Evolutionary conservation across 331 rosid species (phyloP).

Genomic region (Malus hybrid): DNA sequence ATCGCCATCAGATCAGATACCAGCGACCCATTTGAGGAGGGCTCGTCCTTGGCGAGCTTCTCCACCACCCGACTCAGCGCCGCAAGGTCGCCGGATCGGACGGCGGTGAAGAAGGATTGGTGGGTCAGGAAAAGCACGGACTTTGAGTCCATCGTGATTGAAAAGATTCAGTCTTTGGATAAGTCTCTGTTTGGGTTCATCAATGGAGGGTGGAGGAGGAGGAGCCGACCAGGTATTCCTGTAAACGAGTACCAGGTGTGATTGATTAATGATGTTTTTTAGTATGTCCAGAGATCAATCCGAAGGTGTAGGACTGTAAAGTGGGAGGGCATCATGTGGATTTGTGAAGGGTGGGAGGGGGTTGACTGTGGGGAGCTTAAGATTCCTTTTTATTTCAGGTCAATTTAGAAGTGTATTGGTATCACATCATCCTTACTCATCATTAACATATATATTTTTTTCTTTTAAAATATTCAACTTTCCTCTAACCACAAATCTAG

Average conservation of each 20-base stretch:
- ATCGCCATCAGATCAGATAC: slow-evolving; percentile 62
- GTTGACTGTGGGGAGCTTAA: too few species aligned
- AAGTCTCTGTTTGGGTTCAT: background rate
- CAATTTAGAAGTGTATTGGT: too few species aligned
- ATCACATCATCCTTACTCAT: too few species aligned
- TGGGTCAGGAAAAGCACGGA: slow-evolving; percentile 57
- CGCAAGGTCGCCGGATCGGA: slow-evolving; percentile 74
- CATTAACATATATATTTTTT: too few species aligned
- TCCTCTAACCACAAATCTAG: too few species aligned
- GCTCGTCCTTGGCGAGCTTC: slow-evolving; percentile 40
- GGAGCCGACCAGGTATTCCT: background rate
- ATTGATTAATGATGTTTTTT: background rate
- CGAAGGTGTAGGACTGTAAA: background rate
- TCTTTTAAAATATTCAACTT: too few species aligned
- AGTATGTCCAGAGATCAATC: too few species aligned
- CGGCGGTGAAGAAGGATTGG: slow-evolving; percentile 67
- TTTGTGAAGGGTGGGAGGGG: too few species aligned
- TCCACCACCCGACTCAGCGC: slow-evolving; percentile 37
- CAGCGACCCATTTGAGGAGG: slow-evolving; percentile 31
- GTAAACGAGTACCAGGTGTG: background rate
- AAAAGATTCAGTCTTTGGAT: background rate
- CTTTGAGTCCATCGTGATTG: slow-evolving; percentile 48
- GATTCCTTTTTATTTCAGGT: too few species aligned
- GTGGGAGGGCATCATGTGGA: background rate
- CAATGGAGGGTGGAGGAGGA: background rate